Evolutionary conservation across 2,329 filamentous ascomycete genomes (phyloP), one percentile per base, ranked within the genome.

Genomic region (Trichophyton rubrum): DNA sequence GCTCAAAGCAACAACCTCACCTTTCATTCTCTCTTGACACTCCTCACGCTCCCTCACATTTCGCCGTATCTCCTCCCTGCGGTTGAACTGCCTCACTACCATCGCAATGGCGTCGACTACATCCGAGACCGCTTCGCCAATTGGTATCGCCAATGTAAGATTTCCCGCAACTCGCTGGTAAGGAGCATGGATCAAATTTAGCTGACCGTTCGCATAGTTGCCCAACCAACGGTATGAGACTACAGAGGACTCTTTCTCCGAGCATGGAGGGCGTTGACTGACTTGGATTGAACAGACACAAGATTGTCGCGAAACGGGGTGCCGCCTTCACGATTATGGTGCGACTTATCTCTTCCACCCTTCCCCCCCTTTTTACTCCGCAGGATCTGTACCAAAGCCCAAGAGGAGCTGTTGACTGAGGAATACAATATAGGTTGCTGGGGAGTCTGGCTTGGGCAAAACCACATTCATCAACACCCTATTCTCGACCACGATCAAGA

Each of bases 401-500:
- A 43, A 38, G 5, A 49, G 59, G 45, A 38, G 5, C 27, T 67
- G 72, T 67, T 62, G 59, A 62, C 61, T 45, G 45, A 59, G 11
- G 11, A 11, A 38, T 59, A 27, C n/a, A 58, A 35, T 62, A 56
- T 71, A 95, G 90, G 90, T 97, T 78, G 93, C 93, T 80, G 92
- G 92, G 80, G 92, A 99, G 81, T 97, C 93, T 68, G 92, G 92
- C 73, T 80, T 97, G 69, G 93, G 93, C 81, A 99, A 99, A 85
- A 99, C 95, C 27, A 99, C 93, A 71, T 99, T 99, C 80, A 97
- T 99, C 85, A 99, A 99, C 86, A 99, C 93, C 63, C 86, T 99
- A 64, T 99, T 99, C 84, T 99, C 93, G 65, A 99, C 95, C 67
- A 99, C 93, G 70, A 99, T 99, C 85, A 99, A 99, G 84, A 99